Conservation (phyloP, 306 rosid genomes). For the Boehmeria nivea region DNA sequence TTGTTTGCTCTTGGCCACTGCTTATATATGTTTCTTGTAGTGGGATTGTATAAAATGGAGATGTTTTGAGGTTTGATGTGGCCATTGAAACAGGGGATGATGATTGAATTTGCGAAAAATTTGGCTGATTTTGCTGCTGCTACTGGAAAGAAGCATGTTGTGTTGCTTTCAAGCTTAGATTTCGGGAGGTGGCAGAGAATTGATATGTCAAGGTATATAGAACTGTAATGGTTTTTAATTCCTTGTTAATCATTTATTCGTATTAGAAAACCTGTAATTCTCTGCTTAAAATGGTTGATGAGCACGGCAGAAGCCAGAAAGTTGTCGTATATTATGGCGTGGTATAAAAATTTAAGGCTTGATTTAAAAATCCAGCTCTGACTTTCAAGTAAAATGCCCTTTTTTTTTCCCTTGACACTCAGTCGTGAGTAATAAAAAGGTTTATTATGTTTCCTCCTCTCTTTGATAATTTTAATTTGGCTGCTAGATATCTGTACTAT, state of each 20-base stretch:
- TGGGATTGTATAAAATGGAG: neutral
- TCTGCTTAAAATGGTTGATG: neutral
- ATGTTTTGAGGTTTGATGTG: slow-evolving; percentile 15
- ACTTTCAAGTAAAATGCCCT: too few species aligned
- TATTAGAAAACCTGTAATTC: too few species aligned
- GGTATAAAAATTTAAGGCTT: too few species aligned
- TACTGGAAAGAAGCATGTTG: slow-evolving; percentile 66
- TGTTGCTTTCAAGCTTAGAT: slow-evolving; percentile 85
- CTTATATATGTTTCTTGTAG: slow-evolving; percentile 11
- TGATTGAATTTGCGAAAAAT: slow-evolving; percentile 67
- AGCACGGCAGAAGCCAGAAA: neutral
- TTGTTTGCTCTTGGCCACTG: neutral
- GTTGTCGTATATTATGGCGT: too few species aligned
- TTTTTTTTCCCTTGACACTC: too few species aligned
- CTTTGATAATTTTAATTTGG: too few species aligned
- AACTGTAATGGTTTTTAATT: slow-evolving; percentile 1
- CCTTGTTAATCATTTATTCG: too few species aligned
- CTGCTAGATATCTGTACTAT: too few species aligned
- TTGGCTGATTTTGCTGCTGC: slow-evolving; percentile 61
- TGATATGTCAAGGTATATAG: slow-evolving; percentile 72
- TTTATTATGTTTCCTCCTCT: too few species aligned
- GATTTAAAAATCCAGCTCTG: too few species aligned
- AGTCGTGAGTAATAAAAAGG: too few species aligned
- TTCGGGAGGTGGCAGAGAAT: slow-evolving; percentile 83
- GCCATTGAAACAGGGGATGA: slow-evolving; percentile 55